These are phyloP conservation scores for Mimosa bimucronata DNA, from an alignment of 306 rosid species.

Conservation along the genomic window DNA sequence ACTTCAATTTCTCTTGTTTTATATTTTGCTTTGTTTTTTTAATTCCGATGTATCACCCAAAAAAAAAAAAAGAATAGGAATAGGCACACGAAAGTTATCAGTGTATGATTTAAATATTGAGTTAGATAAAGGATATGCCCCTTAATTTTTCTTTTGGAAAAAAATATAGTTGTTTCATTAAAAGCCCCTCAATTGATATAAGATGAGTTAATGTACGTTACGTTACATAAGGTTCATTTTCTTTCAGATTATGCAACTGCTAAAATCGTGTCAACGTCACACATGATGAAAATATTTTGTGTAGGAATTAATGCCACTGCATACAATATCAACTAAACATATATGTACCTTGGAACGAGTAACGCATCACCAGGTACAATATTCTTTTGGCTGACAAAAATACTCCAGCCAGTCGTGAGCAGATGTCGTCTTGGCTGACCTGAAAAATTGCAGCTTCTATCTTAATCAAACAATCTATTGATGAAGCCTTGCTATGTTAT, in stretches of 20 bases:
- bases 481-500: slow-evolving; percentile 33
- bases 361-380: slow-evolving; percentile 97
- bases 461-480: slow-evolving; percentile 34
- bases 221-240: background rate
- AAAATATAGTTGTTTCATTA: too few species aligned
- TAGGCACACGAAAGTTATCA: background rate
- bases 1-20: too few species aligned
- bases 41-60: too few species aligned
- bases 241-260: slow-evolving; percentile 8
- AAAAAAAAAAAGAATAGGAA: too few species aligned
- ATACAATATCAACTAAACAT: slow-evolving; percentile 11
- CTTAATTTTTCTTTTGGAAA: background rate
- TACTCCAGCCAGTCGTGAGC: slow-evolving; percentile 97
- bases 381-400: slow-evolving; percentile 93
- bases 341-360: slow-evolving; percentile 76
- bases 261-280: slow-evolving; percentile 13
- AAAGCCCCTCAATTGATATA: background rate
- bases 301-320: slow-evolving; percentile 2
- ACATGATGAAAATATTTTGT: background rate
- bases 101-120: background rate
- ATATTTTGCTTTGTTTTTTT: too few species aligned
- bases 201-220: background rate
- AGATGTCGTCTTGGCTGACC: slow-evolving; percentile 99
- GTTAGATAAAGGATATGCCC: background rate
- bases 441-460: slow-evolving; percentile 46